Evolutionary conservation across 1,139 yeast species (phyloP).

Genomic region (Pneumocystis murina): DNA sequence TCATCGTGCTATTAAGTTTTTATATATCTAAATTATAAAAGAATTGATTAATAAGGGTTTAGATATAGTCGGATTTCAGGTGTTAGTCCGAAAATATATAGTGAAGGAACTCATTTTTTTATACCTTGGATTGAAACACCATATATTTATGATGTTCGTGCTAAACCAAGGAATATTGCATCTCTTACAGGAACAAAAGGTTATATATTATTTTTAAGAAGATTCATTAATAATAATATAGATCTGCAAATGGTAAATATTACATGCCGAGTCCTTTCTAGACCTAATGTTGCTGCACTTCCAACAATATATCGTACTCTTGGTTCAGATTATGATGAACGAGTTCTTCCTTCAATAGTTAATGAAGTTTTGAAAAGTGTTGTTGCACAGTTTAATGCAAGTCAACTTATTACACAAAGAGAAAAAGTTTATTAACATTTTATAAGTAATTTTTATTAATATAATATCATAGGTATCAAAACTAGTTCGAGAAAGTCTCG

Average conservation of each 20-base stretch:
- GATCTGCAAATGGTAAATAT: constrained; percentile 95
- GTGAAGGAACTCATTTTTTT: constrained; percentile 90
- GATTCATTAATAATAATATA: not conserved
- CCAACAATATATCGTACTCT: constrained; percentile 81
- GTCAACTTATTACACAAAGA: constrained; percentile 95
- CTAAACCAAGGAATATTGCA: constrained; percentile 95
- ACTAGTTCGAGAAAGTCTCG: constrained; percentile 75
- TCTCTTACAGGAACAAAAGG: constrained; percentile 93
- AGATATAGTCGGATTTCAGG: constrained; percentile 72
- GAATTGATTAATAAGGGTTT: not conserved
- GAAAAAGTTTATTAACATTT: constrained; percentile 46
- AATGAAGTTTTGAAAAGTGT: constrained; percentile 93
- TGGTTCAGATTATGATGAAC: constrained; percentile 89
- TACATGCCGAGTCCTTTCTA: constrained; percentile 88
- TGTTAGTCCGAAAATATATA: constrained; percentile 67
- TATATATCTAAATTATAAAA: not conserved
- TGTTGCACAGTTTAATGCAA: constrained; percentile 95
- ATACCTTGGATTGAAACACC: constrained; percentile 95
- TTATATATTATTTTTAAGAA: not conserved
- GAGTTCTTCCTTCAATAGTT: constrained; percentile 89
- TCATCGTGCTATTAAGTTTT: constrained; percentile 71
- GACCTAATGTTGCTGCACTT: constrained; percentile 65
- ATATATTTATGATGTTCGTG: constrained; percentile 82
- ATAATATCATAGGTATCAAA: constrained; percentile 31
- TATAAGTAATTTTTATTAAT: not conserved